Evolutionary conservation across 73 alveolate species (phyloP).

Genomic region (Stentor coeruleus): DNA sequence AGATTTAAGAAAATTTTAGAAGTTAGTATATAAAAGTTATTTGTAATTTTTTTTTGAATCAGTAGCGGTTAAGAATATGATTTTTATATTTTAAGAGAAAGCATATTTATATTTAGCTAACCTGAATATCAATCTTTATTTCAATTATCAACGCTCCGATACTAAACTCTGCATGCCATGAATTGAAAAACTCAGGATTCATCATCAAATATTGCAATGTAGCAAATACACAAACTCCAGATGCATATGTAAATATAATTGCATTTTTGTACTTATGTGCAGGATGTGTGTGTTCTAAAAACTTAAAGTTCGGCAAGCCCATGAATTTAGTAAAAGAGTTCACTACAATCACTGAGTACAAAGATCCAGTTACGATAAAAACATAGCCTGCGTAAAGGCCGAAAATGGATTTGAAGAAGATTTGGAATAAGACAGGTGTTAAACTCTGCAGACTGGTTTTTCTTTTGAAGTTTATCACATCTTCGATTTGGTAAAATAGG

Average conservation of each 20-base stretch:
- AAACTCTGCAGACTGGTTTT: not conserved
- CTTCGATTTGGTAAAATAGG: not conserved
- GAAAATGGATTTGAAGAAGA: not conserved
- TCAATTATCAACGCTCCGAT: no score
- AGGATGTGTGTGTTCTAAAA: slow-evolving; percentile 9
- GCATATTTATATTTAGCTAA: no score
- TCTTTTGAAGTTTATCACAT: not conserved
- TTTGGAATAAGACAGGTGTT: not conserved
- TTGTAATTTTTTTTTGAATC: no score
- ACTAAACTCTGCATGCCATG: no score
- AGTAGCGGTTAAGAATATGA: no score
- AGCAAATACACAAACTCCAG: not conserved
- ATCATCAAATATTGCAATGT: not conserved
- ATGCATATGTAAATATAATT: not conserved
- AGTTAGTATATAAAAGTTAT: no score
- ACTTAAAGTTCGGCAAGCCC: slow-evolving; percentile 22
- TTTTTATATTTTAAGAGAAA: no score
- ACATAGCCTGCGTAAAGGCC: not conserved
- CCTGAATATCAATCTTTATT: no score
- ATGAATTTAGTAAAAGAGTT: slow-evolving; percentile 3
- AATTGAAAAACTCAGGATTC: not conserved
- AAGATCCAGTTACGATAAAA: slow-evolving; percentile 4
- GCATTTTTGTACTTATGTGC: not conserved
- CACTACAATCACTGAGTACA: not conserved
- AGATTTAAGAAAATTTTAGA: no score